Evolutionary conservation across 306 rosid genomes (phyloP).

Genomic region (Coriaria nepalensis): DNA sequence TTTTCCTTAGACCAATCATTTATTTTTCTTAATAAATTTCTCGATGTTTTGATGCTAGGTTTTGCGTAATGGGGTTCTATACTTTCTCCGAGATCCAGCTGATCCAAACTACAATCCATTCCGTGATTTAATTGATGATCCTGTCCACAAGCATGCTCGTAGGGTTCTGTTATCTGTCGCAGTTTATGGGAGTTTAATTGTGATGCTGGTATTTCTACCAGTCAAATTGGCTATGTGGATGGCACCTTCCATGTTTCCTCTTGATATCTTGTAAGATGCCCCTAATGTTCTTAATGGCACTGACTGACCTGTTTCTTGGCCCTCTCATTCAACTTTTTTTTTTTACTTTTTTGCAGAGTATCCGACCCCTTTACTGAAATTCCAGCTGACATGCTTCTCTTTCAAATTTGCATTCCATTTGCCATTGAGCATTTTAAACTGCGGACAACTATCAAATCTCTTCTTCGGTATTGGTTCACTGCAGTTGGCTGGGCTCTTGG

Average conservation of each 20-base stretch:
- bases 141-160: conserved; percentile 99
- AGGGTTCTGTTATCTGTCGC: conserved; percentile 90
- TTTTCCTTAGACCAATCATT: too few species aligned
- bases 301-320: neutral
- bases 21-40: neutral
- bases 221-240: conserved; percentile 93
- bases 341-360: conserved; percentile 44
- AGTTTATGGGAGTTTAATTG: conserved; percentile 95
- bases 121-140: conserved; percentile 96
- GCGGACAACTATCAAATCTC: conserved; percentile 85
- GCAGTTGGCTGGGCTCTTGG: conserved; percentile 98
- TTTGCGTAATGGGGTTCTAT: conserved; percentile 89
- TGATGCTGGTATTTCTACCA: conserved; percentile 94
- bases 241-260: conserved; percentile 88
- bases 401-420: conserved; percentile 96
- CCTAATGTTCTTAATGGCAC: conserved; percentile 8
- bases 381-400: conserved; percentile 97
- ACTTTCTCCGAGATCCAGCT: conserved; percentile 96
- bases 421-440: conserved; percentile 95
- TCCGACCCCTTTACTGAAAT: conserved; percentile 98
- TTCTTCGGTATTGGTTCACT: conserved; percentile 86
- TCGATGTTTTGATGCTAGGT: conserved; percentile 42
- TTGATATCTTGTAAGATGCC: conserved; percentile 77
- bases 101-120: conserved; percentile 98
- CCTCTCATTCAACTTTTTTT: conserved; percentile 2